Percentiles rank a stretch among this genome's conserved stretches.
Conservation (phyloP, 345 rosid species). For the Cardamine occulta region DNA sequence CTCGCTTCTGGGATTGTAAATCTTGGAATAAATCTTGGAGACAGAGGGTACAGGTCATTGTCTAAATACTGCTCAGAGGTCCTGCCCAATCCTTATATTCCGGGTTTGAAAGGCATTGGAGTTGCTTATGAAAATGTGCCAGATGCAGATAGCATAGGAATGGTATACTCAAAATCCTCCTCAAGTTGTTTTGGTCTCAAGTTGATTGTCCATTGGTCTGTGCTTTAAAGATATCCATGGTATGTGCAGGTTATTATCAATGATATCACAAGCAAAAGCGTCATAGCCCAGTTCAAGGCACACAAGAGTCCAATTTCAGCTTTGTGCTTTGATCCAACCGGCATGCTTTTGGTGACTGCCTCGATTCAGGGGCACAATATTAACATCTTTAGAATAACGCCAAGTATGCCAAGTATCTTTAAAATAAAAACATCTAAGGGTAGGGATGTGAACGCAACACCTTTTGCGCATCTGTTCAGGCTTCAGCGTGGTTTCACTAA, state of each 20-base stretch:
- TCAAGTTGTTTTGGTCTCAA: conserved; percentile 20
- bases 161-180: conserved; percentile 54
- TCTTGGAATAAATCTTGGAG: conserved; percentile 88
- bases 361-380: conserved; percentile 93
- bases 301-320: conserved; percentile 93
- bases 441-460: conserved; percentile 46
- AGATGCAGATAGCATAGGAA: conserved; percentile 77
- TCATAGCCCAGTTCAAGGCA: conserved; percentile 85
- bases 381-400: conserved; percentile 83
- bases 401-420: conserved; percentile 34
- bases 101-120: conserved; percentile 64
- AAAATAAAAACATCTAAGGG: conserved; percentile 33
- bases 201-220: conserved; percentile 6
- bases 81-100: conserved; percentile 66
- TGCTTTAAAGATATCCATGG: background rate
- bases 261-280: conserved; percentile 69
- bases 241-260: conserved; percentile 75
- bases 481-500: conserved; percentile 95
- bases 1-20: conserved; percentile 85
- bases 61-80: conserved; percentile 78
- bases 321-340: conserved; percentile 89
- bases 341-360: conserved; percentile 88
- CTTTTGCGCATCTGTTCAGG: conserved; percentile 78
- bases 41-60: conserved; percentile 72
- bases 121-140: conserved; percentile 55